These are phyloP conservation scores for Sechiopsis laciniata DNA, from an alignment of 306 rosid species.

Conservation along the genomic window DNA sequence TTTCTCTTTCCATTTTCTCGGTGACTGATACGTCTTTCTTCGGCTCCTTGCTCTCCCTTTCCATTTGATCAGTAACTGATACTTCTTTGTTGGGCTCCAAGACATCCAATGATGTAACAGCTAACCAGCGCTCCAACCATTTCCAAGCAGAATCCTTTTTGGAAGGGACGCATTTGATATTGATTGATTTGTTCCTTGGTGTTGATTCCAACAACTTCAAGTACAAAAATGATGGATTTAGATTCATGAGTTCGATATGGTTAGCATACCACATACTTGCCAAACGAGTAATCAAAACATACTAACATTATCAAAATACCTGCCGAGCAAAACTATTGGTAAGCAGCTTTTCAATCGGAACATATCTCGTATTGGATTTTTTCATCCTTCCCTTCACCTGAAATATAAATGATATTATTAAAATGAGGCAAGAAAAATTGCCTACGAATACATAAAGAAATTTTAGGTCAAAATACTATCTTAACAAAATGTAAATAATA, in stretches of 20 bases:
- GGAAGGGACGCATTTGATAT: constrained; percentile 69
- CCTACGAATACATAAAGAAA: background rate
- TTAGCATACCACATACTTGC: background rate
- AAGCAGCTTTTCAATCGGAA: constrained; percentile 65
- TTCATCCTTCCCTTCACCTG: constrained; percentile 42
- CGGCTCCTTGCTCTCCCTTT: constrained; percentile 10
- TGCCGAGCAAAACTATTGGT: constrained; percentile 71
- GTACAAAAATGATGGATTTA: background rate
- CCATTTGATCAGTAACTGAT: constrained; percentile 33
- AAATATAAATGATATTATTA: constrained; percentile 23
- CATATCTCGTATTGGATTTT: constrained; percentile 34
- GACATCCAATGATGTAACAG: constrained; percentile 43
- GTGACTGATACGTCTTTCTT: background rate
- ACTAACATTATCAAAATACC: constrained; percentile 40
- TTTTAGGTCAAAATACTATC: background rate
- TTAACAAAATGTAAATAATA: background rate
- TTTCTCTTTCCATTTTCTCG: constrained; percentile 32
- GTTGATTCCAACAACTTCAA: constrained; percentile 69
- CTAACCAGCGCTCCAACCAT: constrained; percentile 97
- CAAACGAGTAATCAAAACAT: background rate
- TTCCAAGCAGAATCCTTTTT: constrained; percentile 86
- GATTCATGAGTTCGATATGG: background rate
- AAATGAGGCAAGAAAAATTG: background rate
- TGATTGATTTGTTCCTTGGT: constrained; percentile 58
- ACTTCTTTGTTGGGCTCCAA: constrained; percentile 32